Evolutionary conservation across 1,284 basidiomycete genomes (phyloP).

Genomic region (Takashimella tepidaria): DNA sequence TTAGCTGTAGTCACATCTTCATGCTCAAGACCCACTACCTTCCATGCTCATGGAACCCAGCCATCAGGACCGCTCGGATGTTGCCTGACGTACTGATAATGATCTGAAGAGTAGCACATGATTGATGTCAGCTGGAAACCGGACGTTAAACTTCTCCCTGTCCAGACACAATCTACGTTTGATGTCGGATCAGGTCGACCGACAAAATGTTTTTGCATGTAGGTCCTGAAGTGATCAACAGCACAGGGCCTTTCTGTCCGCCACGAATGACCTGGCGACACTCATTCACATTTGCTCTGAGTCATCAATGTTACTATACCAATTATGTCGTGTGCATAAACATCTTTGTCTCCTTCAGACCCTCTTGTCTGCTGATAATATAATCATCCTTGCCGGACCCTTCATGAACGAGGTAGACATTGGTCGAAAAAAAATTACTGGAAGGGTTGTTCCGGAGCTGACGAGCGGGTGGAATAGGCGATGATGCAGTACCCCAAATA

Average conservation of each 20-base stretch:
- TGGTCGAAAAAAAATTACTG: slow-evolving; percentile 5
- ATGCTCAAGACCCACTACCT: slow-evolving; percentile 6
- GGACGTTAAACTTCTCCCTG: slow-evolving; percentile 17
- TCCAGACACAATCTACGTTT: slow-evolving; percentile 31
- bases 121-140: slow-evolving; percentile 10
- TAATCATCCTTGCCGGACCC: slow-evolving; percentile 6
- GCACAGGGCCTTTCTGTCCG: slow-evolving; percentile 13
- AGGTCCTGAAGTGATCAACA: slow-evolving; percentile 24
- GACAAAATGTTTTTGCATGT: slow-evolving; percentile 22
- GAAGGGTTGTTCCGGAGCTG: slow-evolving; percentile 8
- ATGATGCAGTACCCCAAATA: slow-evolving; percentile 5
- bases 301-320: slow-evolving; percentile 12
- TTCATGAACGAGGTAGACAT: slow-evolving; percentile 10
- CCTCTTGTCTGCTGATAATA: slow-evolving; percentile 14
- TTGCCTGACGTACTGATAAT: slow-evolving; percentile 25
- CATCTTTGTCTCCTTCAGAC: slow-evolving; percentile 5
- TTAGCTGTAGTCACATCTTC: too few species aligned
- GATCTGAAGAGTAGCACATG: slow-evolving; percentile 29
- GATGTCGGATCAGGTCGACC: slow-evolving; percentile 12
- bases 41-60: slow-evolving; percentile 36
- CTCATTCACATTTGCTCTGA: slow-evolving; percentile 7
- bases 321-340: background rate
- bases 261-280: background rate
- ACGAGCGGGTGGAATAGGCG: slow-evolving; percentile 4
- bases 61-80: slow-evolving; percentile 17